Base-by-base conservation (phyloP, 1,284 basidiomycete genomes). In the Xerocomus minutiporus region DNA sequence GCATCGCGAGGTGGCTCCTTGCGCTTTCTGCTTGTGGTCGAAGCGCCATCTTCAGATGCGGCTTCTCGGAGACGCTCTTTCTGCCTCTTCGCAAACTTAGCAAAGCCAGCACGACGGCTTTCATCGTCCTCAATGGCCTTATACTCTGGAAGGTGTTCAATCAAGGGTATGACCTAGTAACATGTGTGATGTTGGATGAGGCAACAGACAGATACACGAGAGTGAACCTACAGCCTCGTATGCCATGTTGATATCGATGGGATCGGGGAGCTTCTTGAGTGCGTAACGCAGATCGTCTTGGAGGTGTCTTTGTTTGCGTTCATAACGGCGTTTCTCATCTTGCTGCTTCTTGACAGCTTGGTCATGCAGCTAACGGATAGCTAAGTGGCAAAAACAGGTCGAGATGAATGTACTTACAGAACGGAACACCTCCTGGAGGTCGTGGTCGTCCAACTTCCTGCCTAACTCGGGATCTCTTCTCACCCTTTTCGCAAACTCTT, bases 221-320 rank as follows among this genome's bases (percentile, higher is more conserved):
- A 31, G 41, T 39, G 35, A 23, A 71, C 80, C 53, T 59, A 90
- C 91, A 57, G 88, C 83, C 61, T 96, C 93, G 63, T 87, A 97
- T 0, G 84, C 67, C 54, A 84, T 68, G 25, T 75, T 83, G 40
- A 93, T 64, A 57, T 93, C 88, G 41, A 96, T 71, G 1, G 89
- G 80, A 34, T 93, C 86, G 1, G 89, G 71, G 5, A 96, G 75
- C 65, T 96, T 95, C 73, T 92, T 94, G 57, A 98, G 78, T 0
- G 94, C 97, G 69, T 98, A 97, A 4, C 97, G 88, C 34, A 99
- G 76, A 64, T 99, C 97, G 66, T 99, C 96, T 63, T 97, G 92
- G 52, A 91, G 73, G 68, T 97, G 90, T 23, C 96, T 81, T 56
- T 88, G 82, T 61, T 82, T 86, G 44, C 93, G 80, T 70, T 99